phyloP scores from a whole-genome alignment of 768 basidiomycete genomes.

The Mycena pura region DNA sequence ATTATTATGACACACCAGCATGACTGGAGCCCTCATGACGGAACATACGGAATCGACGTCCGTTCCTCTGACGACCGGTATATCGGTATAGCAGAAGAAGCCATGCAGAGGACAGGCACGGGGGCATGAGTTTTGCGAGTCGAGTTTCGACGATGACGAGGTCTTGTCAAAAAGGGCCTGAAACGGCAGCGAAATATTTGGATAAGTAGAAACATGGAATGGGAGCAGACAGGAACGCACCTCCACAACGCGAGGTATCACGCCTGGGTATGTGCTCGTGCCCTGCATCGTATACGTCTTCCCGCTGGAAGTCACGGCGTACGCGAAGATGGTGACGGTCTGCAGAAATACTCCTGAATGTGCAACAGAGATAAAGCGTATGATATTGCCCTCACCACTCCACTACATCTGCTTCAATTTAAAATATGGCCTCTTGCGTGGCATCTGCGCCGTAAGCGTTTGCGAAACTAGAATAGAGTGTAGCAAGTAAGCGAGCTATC shows the following conservation, averaged over 20 bases:
- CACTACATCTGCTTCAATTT: slow-evolving; percentile 75
- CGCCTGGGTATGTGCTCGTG: slow-evolving; percentile 71
- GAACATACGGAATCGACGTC: no score
- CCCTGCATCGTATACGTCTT: slow-evolving; percentile 97
- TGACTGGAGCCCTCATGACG: no score
- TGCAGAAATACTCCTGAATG: slow-evolving; percentile 32
- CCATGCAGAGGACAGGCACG: no score
- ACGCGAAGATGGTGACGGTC: slow-evolving; percentile 90
- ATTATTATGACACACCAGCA: no score
- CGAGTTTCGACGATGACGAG: slow-evolving; percentile 16
- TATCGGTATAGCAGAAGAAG: no score
- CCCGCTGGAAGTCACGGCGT: slow-evolving; percentile 90
- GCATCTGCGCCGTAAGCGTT: slow-evolving; percentile 77
- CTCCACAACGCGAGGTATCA: slow-evolving; percentile 83
- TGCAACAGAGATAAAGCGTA: neutral
- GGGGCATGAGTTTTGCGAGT: no score
- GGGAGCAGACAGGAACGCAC: slow-evolving; percentile 43
- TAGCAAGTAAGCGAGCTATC: neutral
- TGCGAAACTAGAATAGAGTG: slow-evolving; percentile 56
- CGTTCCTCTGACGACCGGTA: no score
- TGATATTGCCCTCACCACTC: slow-evolving; percentile 61
- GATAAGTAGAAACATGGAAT: neutral
- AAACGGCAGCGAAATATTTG: neutral
- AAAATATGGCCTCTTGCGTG: slow-evolving; percentile 80
- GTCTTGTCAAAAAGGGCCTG: slow-evolving; percentile 67